Conservation (phyloP, 208 protist genomes). For the Trichomonas gallinae region DNA sequence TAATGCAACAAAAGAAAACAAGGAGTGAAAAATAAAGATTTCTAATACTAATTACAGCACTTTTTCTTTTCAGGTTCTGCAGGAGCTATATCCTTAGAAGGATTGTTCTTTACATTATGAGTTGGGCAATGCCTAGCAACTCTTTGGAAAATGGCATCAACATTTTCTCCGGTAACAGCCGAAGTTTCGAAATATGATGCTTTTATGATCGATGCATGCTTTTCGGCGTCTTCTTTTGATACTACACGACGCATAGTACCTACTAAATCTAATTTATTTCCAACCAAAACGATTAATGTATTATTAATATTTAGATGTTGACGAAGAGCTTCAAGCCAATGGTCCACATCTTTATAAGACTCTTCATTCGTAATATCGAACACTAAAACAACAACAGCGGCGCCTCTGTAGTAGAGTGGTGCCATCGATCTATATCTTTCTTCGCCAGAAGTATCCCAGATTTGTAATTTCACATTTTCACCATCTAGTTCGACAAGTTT, state of each 20-base stretch:
- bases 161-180: neutral
- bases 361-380: neutral
- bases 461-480: neutral
- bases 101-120: neutral
- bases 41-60: neutral
- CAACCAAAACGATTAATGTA: neutral
- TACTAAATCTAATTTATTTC: neutral
- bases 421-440: neutral
- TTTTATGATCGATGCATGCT: neutral
- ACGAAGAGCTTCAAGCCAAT: neutral
- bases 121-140: neutral
- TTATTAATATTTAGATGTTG: neutral
- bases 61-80: neutral
- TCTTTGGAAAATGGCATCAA: neutral
- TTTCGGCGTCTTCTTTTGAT: neutral
- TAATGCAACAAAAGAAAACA: too few species aligned
- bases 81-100: neutral
- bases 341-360: neutral
- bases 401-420: neutral
- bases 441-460: conserved; percentile 8
- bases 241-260: neutral
- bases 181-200: neutral
- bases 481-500: neutral
- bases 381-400: neutral
- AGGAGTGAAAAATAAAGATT: too few species aligned